A percentile compares a stretch with the other conserved stretches of the same genome.
Conservation (phyloP, 2,329 filamentous ascomycete species). For the Calonectria honghensis region DNA sequence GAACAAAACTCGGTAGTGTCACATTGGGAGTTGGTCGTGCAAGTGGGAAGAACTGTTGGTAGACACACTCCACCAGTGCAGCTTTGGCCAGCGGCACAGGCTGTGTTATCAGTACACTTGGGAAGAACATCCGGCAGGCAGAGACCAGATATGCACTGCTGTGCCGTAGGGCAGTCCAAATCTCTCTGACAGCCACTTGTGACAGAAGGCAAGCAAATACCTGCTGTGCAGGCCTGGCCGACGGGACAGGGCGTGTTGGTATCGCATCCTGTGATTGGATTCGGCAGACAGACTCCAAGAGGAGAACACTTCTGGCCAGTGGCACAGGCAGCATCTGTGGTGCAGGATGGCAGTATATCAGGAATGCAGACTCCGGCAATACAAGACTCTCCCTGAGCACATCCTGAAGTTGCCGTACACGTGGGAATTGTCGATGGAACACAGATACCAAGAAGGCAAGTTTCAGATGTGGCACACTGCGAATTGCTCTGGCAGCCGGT, state of each 20-base stretch:
- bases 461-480: neutral
- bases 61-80: constrained; percentile 25
- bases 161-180: neutral
- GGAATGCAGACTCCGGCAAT: neutral
- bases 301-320: constrained; percentile 7
- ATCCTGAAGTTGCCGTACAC: neutral
- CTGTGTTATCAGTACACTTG: neutral
- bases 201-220: constrained; percentile 6
- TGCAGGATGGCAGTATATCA: neutral
- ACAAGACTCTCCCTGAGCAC: constrained; percentile 6
- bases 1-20: neutral
- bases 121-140: neutral
- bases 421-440: neutral
- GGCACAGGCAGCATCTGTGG: neutral
- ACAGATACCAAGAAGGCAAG: neutral
- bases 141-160: neutral
- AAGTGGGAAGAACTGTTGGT: constrained; percentile 6
- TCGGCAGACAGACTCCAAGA: constrained; percentile 3
- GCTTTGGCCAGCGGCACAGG: neutral
- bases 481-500: constrained; percentile 6
- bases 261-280: neutral
- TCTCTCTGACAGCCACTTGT: neutral
- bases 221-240: neutral
- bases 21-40: constrained; percentile 19
- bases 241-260: neutral